A percentile compares a stretch with the other conserved stretches of the same genome.
Conservation (phyloP, 305 asterid genomes). For the Rubia tinctorum region DNA sequence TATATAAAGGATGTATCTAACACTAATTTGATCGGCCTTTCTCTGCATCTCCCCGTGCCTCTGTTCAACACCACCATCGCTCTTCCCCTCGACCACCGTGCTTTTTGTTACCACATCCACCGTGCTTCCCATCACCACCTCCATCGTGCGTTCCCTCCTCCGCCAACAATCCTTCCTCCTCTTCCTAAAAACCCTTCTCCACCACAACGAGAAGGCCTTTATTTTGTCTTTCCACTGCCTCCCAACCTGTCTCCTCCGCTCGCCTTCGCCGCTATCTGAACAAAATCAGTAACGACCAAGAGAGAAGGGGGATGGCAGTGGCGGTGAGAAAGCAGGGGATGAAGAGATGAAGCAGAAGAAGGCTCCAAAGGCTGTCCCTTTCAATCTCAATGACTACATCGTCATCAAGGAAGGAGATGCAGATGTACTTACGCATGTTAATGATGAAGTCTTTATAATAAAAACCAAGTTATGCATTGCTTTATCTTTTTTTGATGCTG, state of each 20-base stretch:
- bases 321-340: conserved; percentile 35
- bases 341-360: conserved; percentile 33
- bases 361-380: conserved; percentile 27
- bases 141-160: too few relatives aligned
- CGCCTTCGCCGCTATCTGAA: not conserved
- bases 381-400: conserved; percentile 59
- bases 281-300: not conserved
- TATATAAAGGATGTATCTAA: too few relatives aligned
- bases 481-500: not conserved
- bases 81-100: too few relatives aligned
- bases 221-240: not conserved
- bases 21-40: too few relatives aligned
- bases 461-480: conserved; percentile 58
- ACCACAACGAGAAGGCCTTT: too few relatives aligned
- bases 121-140: too few relatives aligned
- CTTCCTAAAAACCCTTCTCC: too few relatives aligned
- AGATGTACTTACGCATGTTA: conserved; percentile 83
- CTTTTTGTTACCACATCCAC: too few relatives aligned
- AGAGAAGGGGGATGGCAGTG: conserved; percentile 37
- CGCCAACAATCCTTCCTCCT: too few relatives aligned
- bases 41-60: too few relatives aligned
- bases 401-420: conserved; percentile 90
- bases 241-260: not conserved
- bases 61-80: too few relatives aligned
- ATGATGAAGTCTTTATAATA: conserved; percentile 82